phyloP scores from a whole-genome alignment of 1,284 basidiomycete species.

The Farysia itapuensis region DNA sequence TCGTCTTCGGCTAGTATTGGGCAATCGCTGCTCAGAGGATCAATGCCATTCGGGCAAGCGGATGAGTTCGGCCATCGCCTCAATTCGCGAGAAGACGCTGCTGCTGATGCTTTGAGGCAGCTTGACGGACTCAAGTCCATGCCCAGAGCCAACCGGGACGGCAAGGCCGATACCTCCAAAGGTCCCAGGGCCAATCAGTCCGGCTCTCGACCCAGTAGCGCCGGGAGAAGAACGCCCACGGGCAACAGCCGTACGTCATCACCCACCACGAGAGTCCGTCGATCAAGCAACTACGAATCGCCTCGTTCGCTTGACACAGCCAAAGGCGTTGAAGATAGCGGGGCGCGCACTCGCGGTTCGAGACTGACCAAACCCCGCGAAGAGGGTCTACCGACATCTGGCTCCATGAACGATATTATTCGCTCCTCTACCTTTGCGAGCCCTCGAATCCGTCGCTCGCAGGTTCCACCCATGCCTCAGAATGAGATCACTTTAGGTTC shows the following conservation, averaged over 20 bases:
- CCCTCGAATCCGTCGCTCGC: slow-evolving; percentile 37
- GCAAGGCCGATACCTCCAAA: slow-evolving; percentile 19
- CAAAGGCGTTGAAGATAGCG: slow-evolving; percentile 9
- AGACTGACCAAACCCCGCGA: slow-evolving; percentile 18
- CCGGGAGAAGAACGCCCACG: slow-evolving; percentile 30
- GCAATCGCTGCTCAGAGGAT: slow-evolving; percentile 54
- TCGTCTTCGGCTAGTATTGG: slow-evolving; percentile 64
- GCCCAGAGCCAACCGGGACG: slow-evolving; percentile 35
- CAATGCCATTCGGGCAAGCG: slow-evolving; percentile 38
- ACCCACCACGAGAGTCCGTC: slow-evolving; percentile 23
- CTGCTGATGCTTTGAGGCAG: slow-evolving; percentile 87
- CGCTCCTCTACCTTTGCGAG: slow-evolving; percentile 32
- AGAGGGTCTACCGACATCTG: slow-evolving; percentile 1
- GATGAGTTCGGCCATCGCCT: slow-evolving; percentile 39
- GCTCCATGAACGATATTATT: slow-evolving; percentile 5
- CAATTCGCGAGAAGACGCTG: slow-evolving; percentile 70
- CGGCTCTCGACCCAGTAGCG: slow-evolving; percentile 38
- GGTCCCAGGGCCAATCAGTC: slow-evolving; percentile 40
- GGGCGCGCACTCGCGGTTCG: slow-evolving; percentile 21
- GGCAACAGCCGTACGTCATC: slow-evolving; percentile 34
- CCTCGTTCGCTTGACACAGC: slow-evolving; percentile 23
- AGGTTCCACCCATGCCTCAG: slow-evolving; percentile 44
- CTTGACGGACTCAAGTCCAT: slow-evolving; percentile 81
- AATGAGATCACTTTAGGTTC: slow-evolving; percentile 25
- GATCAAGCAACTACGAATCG: slow-evolving; percentile 33